Base-by-base conservation (phyloP, 306 rosid genomes). In the Vigna reflexopilosa region DNA sequence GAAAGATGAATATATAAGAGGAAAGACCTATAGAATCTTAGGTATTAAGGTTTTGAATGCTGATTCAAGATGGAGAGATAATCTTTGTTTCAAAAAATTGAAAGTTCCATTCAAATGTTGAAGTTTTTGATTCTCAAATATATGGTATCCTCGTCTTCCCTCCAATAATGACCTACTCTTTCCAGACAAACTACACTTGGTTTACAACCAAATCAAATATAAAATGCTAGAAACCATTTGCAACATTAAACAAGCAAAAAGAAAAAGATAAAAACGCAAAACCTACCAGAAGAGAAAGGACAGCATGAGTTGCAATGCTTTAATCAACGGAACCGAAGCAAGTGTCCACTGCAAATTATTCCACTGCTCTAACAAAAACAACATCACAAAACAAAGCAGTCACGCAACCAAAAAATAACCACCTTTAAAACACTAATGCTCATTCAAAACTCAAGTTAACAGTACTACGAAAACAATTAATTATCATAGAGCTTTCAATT, bases 261-360 rank as follows among this genome's bases (percentile, higher is more conserved):
- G 14, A 28, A 16, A 7, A 30, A 36, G 3, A n/a, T 8, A 2
- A 34, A 32, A 13, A 26, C 49, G 52, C 9, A 20, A 68, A 72
- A 77, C 86, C 1, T 85, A 95, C 98, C 99, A 96, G 81, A 96
- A 96, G 72, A 96, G 89, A 83, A 91, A 96, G 44, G 96, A 96
- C 63, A 96, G 76, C 78, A 90, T 82, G 78, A 96, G 97, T 84
- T 96, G 99, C 84, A 96, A 81, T 67, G 91, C 91, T 85, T 96
- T 96, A 20, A 96, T 89, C 52, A 90, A 80, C n/a, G 97, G 97
- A 85, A 96, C 89, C 15, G 88, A 84, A 22, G 98, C 83, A 2
- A 96, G 94, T 28, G 93, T 77, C 97, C 94, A 93, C 78, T 91
- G 98, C 91, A 96, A 91, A 84, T 88, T 93, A 89, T 87, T 91